These are phyloP conservation scores for Aureobasidium melanogenum DNA, from an alignment of 2,329 filamentous ascomycete genomes.

Conservation along the genomic window DNA sequence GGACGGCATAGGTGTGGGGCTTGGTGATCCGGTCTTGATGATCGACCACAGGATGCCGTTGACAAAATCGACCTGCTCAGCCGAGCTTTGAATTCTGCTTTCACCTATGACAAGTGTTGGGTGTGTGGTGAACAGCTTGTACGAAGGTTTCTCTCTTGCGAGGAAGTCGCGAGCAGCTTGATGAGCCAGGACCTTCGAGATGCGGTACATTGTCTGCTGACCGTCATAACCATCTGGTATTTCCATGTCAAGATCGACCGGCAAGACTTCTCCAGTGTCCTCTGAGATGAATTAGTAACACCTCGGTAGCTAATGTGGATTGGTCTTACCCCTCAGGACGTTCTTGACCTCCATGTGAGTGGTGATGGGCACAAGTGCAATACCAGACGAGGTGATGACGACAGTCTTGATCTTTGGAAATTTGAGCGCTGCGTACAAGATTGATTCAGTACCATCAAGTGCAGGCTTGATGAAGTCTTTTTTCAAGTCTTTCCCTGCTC, in stretches of 20 bases:
- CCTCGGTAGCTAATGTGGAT: not conserved
- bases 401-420: slow-evolving; percentile 20
- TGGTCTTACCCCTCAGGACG: not conserved
- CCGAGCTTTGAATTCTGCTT: slow-evolving; percentile 17
- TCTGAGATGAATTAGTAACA: not conserved
- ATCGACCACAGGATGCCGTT: slow-evolving; percentile 17
- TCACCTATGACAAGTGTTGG: slow-evolving; percentile 21
- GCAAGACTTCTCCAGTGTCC: slow-evolving; percentile 11
- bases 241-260: slow-evolving; percentile 12
- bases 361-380: slow-evolving; percentile 16
- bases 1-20: slow-evolving; percentile 14
- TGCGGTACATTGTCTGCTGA: slow-evolving; percentile 15
- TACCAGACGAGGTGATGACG: slow-evolving; percentile 21
- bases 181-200: slow-evolving; percentile 22
- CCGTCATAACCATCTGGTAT: slow-evolving; percentile 15
- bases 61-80: slow-evolving; percentile 16
- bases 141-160: slow-evolving; percentile 17
- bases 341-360: not conserved
- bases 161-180: slow-evolving; percentile 21
- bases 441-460: slow-evolving; percentile 19
- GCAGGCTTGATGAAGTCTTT: slow-evolving; percentile 22
- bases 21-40: not conserved
- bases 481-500: slow-evolving; percentile 14
- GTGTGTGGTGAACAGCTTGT: slow-evolving; percentile 20
- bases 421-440: slow-evolving; percentile 20